Conservation (phyloP, 495 filamentous ascomycete species). For the Penicillium paxilli region DNA sequence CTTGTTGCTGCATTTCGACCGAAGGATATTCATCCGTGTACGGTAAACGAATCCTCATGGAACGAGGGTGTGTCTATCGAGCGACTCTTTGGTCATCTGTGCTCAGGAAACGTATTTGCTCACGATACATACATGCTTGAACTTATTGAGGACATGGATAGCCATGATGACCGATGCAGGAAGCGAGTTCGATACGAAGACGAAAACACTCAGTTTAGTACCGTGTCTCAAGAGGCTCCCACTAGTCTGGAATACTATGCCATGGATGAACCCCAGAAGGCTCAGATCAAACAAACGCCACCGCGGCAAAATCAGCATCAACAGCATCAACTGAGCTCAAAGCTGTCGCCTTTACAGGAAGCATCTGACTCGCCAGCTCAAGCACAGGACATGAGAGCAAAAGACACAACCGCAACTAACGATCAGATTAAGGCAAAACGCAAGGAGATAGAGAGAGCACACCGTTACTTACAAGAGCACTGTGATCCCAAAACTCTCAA, state of each 20-base stretch:
- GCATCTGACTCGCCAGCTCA: background rate
- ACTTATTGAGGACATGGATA: conserved; percentile 15
- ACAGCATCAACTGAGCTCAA: conserved; percentile 1
- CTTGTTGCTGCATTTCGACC: conserved; percentile 70
- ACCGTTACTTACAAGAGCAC: conserved; percentile 25
- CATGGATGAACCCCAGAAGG: background rate
- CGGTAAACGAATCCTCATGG: conserved; percentile 67
- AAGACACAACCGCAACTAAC: background rate
- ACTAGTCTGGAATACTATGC: background rate
- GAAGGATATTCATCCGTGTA: conserved; percentile 81
- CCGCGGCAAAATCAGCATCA: background rate
- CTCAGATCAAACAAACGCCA: background rate
- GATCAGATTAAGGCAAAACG: conserved; percentile 16
- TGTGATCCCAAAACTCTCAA: conserved; percentile 18
- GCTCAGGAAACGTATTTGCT: conserved; percentile 56
- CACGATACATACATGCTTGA: conserved; percentile 66
- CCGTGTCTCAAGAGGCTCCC: conserved; percentile 2
- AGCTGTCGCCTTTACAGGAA: background rate
- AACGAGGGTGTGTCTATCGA: conserved; percentile 59
- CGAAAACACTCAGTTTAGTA: conserved; percentile 12
- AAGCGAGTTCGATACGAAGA: conserved; percentile 29
- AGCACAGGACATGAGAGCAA: too few species aligned
- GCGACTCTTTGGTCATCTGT: conserved; percentile 70
- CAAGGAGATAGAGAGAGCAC: conserved; percentile 27
- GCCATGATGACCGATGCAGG: conserved; percentile 18